Base-by-base conservation (phyloP, 2,329 filamentous ascomycete genomes). In the Fusarium temperatum region DNA sequence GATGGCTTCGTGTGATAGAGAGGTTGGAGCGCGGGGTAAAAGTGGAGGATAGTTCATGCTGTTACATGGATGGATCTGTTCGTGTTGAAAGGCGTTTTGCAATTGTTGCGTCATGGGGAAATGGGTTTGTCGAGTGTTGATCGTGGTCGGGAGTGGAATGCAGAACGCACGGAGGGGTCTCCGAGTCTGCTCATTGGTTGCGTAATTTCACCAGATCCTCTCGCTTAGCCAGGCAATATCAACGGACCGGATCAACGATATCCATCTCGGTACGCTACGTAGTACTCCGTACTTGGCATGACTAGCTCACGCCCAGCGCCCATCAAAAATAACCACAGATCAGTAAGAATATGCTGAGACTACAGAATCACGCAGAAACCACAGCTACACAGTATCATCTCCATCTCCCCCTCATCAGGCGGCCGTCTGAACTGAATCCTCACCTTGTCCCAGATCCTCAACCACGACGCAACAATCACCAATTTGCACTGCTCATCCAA, bases 401-500 rank as follows among this genome's bases (percentile, higher is more conserved):
- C 47, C 4, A 11, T 13, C 39, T 66, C 63, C 5, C 48, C 63
- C 11, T 66, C 57, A 22, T 63, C 47, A 15, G 57, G 63, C 15
- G 47, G 2, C 9, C 39, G 18, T 18, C 30, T 24, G 8, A 62
- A 66, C 1, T 44, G 45, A 5, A 66, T 39, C 10, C 63, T 60
- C 1, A 66, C 63, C n/a, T 63, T 47, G 18, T 66, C 63, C 57
- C 63, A 66, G 1, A 66, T 63, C 8, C 39, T 63, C 47, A 66
- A 14, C 45, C 57, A 66, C 18, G 63, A 63, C 9, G 39, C 42
- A 22, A 63, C 15, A 18, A 45, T 30, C 2, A 45, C 18, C 18
- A 66, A 13, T 13, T 42, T 63, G 1, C 47, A 63, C n/a, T 42
- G n/a, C 20, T 66, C 57, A 11, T 30, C 28, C 7, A 63, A 18